A percentile compares a stretch with the other conserved stretches of the same genome.
These are phyloP conservation scores for Ophiostoma populinum DNA, from an alignment of 2,329 filamentous ascomycete genomes.

Conservation along the genomic window DNA sequence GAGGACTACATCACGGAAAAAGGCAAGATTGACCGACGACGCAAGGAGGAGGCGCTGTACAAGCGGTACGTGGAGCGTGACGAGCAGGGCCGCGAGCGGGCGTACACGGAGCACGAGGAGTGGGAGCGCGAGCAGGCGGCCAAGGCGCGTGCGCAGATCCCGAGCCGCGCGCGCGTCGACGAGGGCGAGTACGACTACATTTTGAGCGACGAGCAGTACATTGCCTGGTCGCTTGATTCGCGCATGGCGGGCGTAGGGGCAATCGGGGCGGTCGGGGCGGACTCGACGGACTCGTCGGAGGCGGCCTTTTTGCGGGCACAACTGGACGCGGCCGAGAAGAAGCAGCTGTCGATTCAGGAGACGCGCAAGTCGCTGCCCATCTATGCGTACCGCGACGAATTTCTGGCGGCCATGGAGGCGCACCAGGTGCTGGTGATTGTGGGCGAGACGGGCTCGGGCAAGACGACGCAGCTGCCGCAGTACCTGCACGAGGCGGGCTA, in stretches of 20 bases:
- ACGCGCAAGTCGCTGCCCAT: constrained; percentile 82
- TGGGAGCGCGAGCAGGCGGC: constrained; percentile 85
- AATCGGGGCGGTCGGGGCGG: too few relatives aligned
- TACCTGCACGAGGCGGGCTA: constrained; percentile 86
- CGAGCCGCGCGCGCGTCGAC: constrained; percentile 54
- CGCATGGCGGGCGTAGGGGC: constrained; percentile 53
- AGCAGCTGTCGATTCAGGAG: constrained; percentile 75
- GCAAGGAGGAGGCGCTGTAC: constrained; percentile 80
- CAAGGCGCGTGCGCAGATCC: constrained; percentile 77
- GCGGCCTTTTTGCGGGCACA: constrained; percentile 64
- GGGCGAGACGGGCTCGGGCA: constrained; percentile 86
- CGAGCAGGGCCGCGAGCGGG: constrained; percentile 73
- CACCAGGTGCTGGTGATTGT: constrained; percentile 84
- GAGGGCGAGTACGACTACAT: constrained; percentile 84
- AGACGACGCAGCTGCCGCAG: constrained; percentile 88
- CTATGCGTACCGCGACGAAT: constrained; percentile 70
- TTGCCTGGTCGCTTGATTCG: constrained; percentile 67
- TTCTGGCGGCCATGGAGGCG: constrained; percentile 70
- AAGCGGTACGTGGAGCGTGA: constrained; percentile 79
- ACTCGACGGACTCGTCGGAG: constrained; percentile 40
- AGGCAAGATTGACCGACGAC: constrained; percentile 70
- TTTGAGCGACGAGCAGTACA: constrained; percentile 75
- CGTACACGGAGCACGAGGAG: constrained; percentile 84
- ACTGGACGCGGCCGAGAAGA: constrained; percentile 76
- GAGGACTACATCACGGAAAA: constrained; percentile 93